Base-by-base conservation (phyloP, 108 stramenopile species). In the Parietichytrium sp. region DNA sequence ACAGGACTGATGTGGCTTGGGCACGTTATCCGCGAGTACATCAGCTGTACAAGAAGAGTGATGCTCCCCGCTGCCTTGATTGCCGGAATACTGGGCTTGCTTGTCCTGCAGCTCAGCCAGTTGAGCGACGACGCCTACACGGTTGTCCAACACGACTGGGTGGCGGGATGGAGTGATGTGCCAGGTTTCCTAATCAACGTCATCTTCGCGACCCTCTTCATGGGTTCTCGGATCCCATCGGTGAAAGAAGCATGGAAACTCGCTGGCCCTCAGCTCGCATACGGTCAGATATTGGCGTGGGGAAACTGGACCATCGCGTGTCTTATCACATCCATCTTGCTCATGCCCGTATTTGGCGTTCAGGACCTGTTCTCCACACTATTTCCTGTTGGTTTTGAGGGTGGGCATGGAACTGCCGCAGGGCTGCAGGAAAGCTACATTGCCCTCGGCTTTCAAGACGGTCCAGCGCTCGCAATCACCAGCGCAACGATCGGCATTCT, bases 161-260 rank as follows among this genome's bases (percentile, higher is more conserved):
- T 72, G 10, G 29, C 33, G 15, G 20, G 20, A 16, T 72, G 61
- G 61, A 2, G 38, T 42, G 10, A 0, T 8, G 45, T 72, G 61
- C 61, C 61, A 23, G 61, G 61, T 7, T 72, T 72, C 61, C 61
- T 72, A 33, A 72, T 72, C 61, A 72, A 72, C 3, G 45, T 72
- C 20, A 25, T 72, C 8, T 72, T 72, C 33, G 61, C 61, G 38
- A 72, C 61, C 38, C 61, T 72, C 61, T 72, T 72, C 61, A 72
- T 72, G 61, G 61, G 61, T 2, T 45, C 36, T 33, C n/a, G 38
- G 13, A 42, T 72, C 38, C 61, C 61, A 33, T 45, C 20, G 16
- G 61, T 25, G 2, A 10, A 20, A n/a, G 61, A 72, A 7, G 45
- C 45, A 13, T 72, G 61, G 61, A 42, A 72, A 6, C 36, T 42